Percentiles rank a stretch among this genome's conserved stretches.
Evolutionary conservation across 2,329 filamentous ascomycete species (phyloP).

Genomic region (Aspergillus ustus): DNA sequence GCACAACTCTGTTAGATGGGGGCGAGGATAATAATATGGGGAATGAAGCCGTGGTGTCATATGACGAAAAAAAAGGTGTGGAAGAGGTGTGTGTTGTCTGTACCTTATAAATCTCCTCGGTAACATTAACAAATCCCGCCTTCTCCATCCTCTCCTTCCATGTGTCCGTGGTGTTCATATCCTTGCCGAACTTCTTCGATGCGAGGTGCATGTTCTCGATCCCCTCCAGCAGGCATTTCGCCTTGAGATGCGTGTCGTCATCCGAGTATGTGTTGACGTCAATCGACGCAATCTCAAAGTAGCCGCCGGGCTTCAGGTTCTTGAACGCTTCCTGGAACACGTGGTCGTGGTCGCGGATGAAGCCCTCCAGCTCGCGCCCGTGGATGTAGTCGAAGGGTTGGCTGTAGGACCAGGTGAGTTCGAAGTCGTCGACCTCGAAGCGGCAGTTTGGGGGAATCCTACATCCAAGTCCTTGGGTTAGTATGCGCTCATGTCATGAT

Average conservation of each 20-base stretch:
- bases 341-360: constrained; percentile 32
- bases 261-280: constrained; percentile 90
- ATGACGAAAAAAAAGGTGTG: too few relatives aligned
- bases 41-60: too few relatives aligned
- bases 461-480: background rate
- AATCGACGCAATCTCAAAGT: constrained; percentile 61
- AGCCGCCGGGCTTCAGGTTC: constrained; percentile 34
- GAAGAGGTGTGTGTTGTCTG: too few relatives aligned
- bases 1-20: too few relatives aligned
- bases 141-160: constrained; percentile 52
- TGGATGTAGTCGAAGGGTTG: constrained; percentile 38
- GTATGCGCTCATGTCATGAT: background rate
- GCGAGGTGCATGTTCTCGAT: constrained; percentile 36
- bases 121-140: constrained; percentile 60
- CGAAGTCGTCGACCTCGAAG: constrained; percentile 40
- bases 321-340: constrained; percentile 33
- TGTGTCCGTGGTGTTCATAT: constrained; percentile 35
- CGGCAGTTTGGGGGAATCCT: constrained; percentile 42
- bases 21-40: too few relatives aligned
- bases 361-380: constrained; percentile 37
- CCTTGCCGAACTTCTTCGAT: constrained; percentile 39
- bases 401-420: constrained; percentile 35
- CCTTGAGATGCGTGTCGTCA: constrained; percentile 35
- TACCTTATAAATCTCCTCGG: constrained; percentile 53
- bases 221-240: constrained; percentile 29